These are phyloP conservation scores for Dionaea muscipula DNA, from an alignment of 179 eudicot species.

Conservation along the genomic window DNA sequence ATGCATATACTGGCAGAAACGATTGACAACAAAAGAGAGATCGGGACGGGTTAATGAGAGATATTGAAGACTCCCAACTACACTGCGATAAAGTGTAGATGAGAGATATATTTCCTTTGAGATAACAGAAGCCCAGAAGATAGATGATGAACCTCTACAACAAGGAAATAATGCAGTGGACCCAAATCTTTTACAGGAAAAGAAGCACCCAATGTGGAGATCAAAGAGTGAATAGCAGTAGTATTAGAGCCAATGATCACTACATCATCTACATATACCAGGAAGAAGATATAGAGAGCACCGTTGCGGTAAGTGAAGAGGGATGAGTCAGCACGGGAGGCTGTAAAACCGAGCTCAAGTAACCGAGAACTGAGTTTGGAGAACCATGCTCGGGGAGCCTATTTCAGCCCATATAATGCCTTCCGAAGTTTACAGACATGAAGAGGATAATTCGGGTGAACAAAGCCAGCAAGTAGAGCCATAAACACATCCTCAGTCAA, in stretches of 20 bases:
- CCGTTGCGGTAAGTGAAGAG: background rate
- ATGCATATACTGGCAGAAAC: too few species aligned
- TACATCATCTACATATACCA: background rate
- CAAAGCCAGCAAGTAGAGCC: background rate
- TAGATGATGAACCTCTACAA: background rate
- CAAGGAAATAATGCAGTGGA: background rate
- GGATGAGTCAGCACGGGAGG: background rate
- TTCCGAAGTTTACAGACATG: too few species aligned
- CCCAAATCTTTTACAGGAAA: background rate
- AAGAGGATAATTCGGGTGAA: background rate
- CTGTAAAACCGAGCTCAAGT: background rate
- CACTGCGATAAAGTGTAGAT: too few species aligned
- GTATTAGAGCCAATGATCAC: background rate
- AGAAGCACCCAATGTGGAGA: background rate
- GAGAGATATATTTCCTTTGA: background rate
- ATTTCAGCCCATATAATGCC: constrained; percentile 5
- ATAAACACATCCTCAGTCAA: background rate
- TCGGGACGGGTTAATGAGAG: too few species aligned
- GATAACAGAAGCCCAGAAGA: too few species aligned
- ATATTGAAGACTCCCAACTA: too few species aligned
- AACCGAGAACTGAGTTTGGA: background rate
- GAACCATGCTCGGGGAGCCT: constrained; percentile 8
- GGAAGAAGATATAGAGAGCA: background rate
- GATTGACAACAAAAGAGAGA: too few species aligned
- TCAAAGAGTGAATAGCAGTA: background rate